Evolutionary conservation across 176 grass and related monocot species (phyloP), one percentile per base, ranked within the genome.

Genomic region (Lolium multiflorum): DNA sequence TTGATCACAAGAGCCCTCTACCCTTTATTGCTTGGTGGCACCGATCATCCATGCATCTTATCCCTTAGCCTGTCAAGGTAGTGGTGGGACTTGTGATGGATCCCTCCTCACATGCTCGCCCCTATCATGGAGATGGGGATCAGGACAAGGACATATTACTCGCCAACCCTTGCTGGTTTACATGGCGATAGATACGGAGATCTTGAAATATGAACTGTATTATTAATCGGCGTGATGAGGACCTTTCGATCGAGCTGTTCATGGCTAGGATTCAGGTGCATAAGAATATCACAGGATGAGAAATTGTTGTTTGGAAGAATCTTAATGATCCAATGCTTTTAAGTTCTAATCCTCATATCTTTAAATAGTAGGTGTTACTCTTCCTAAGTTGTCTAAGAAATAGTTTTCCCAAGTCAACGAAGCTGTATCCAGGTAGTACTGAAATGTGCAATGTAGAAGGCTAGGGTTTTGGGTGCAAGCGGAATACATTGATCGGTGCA

Each of bases 31-130:
- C 55, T 69, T 77, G 71, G 87, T 81, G 61, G 78, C 83, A 63
- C 61, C 60, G 81, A 65, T 85, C 71, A 62, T 87, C 74, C 80
- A 59, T 83, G 67, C 85, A 78, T 88, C 90, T 77, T 91, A 91
- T 88, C 85, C 62, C 63, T 61, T 74, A 8, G 81, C 81, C 74
- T 71, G 77, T 46, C 76, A 91, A 67, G 84, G 48, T 68, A 66
- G 75, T 73, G 71, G 44, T 66, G 84, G 83, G 66, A 76, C 61
- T 22, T 88, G 89, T 77, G 85, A 81, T 35, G 31, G 31, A 35
- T 76, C 76, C 82, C 77, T 71, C 82, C 86, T 91, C 90, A 85
- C 86, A 85, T 91, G 90, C 67, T 77, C 58, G 13, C 82, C 46
- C 46, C 59, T 75, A 76, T 71, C 59, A 56, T 63, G 81, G n/a